These are phyloP conservation scores for Thuidium tamariscinum DNA, from an alignment of 225 moss, liverwort and hornwort species.

Conservation along the genomic window DNA sequence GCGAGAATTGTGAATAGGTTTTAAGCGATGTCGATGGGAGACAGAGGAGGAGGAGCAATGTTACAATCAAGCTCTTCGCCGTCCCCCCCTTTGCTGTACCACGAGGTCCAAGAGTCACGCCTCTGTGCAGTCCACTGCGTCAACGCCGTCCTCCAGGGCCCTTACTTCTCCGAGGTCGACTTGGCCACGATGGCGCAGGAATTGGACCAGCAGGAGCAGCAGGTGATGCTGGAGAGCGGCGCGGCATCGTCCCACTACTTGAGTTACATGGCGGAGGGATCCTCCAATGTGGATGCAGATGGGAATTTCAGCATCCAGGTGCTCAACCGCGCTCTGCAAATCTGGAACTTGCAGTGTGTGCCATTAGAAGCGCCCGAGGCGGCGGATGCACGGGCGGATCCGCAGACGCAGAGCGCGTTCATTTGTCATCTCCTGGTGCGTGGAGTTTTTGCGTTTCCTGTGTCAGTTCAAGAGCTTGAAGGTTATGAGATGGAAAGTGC, in stretches of 20 bases:
- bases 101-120: slow-evolving; percentile 60
- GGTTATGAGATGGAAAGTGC: not conserved
- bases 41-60: not conserved
- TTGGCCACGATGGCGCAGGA: slow-evolving; percentile 53
- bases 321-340: slow-evolving; percentile 38
- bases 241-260: slow-evolving; percentile 36
- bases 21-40: slow-evolving; percentile 6
- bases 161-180: slow-evolving; percentile 61
- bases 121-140: slow-evolving; percentile 58
- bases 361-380: slow-evolving; percentile 46
- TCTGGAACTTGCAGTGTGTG: slow-evolving; percentile 56
- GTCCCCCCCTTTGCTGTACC: slow-evolving; percentile 13
- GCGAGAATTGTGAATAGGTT: not conserved
- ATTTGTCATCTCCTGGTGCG: slow-evolving; percentile 49
- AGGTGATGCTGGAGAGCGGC: slow-evolving; percentile 60
- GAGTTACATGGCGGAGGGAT: slow-evolving; percentile 55
- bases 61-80: not conserved
- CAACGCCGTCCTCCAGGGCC: slow-evolving; percentile 53
- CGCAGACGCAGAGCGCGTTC: slow-evolving; percentile 42
- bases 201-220: slow-evolving; percentile 52
- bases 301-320: slow-evolving; percentile 68
- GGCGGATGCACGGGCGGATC: slow-evolving; percentile 30
- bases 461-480: not conserved
- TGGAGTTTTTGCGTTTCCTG: not conserved
- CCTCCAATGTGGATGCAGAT: slow-evolving; percentile 53